A percentile compares a stretch with the other conserved stretches of the same genome.
Evolutionary conservation across 2,329 filamentous ascomycete genomes (phyloP).

Genomic region (Monosporascus sp.): DNA sequence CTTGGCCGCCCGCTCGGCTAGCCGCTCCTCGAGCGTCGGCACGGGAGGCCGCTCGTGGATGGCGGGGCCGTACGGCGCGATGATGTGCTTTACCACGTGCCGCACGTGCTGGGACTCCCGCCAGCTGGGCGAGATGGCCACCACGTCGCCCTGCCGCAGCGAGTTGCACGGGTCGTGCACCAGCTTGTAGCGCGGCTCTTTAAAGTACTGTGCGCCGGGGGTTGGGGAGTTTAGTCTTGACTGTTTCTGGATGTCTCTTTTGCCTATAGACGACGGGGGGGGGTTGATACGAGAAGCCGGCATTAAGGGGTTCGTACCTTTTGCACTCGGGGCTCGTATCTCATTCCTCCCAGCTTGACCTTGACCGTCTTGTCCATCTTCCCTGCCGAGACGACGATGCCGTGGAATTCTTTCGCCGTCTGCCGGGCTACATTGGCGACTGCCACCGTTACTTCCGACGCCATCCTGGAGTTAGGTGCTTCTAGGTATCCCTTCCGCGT

Average conservation of each 20-base stretch:
- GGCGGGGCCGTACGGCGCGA: conserved; percentile 61
- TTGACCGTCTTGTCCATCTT: conserved; percentile 76
- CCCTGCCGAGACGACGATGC: conserved; percentile 72
- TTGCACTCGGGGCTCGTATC: conserved; percentile 67
- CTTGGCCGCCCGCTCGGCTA: conserved; percentile 40
- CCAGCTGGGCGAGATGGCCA: conserved; percentile 63
- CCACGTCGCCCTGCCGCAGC: conserved; percentile 67
- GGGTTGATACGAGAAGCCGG: too few species aligned
- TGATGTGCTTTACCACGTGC: conserved; percentile 70
- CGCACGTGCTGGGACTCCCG: conserved; percentile 61
- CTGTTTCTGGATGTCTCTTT: too few species aligned
- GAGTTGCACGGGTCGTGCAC: conserved; percentile 76
- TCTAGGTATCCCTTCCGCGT: neutral
- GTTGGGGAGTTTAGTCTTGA: neutral
- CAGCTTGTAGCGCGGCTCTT: conserved; percentile 58
- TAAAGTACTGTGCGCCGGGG: conserved; percentile 52
- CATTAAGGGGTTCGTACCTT: conserved; percentile 48
- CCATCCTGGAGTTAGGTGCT: neutral
- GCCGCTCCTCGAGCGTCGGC: conserved; percentile 58
- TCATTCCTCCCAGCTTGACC: conserved; percentile 64
- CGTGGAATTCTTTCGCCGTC: conserved; percentile 49
- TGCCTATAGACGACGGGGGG: too few species aligned
- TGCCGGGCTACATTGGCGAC: conserved; percentile 31
- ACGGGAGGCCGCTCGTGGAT: conserved; percentile 61
- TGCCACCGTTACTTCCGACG: conserved; percentile 13